A percentile compares a stretch with the other conserved stretches of the same genome.
These are phyloP conservation scores for Neurospora tetrasperma DNA, from an alignment of 495 filamentous ascomycete genomes.

Conservation along the genomic window DNA sequence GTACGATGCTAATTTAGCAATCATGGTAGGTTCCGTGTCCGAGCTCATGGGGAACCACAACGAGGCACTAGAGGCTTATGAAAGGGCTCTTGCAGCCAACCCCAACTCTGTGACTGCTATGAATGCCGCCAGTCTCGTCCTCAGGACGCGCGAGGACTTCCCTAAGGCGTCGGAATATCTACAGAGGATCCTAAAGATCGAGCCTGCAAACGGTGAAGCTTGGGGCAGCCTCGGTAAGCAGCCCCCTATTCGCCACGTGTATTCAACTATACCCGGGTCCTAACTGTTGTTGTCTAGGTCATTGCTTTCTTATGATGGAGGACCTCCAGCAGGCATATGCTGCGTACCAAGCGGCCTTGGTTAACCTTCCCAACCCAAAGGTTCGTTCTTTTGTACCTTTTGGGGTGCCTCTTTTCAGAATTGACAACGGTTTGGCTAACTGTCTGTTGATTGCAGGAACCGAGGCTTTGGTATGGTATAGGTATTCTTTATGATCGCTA, in stretches of 20 bases:
- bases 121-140: slow-evolving; percentile 85
- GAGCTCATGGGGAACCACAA: slow-evolving; percentile 85
- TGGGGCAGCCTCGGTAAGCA: slow-evolving; percentile 85
- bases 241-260: background rate
- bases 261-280: background rate
- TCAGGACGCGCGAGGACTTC: slow-evolving; percentile 86
- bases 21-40: slow-evolving; percentile 60
- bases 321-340: slow-evolving; percentile 94
- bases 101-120: slow-evolving; percentile 85
- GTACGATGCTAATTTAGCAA: slow-evolving; percentile 14
- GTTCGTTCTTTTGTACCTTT: slow-evolving; percentile 34
- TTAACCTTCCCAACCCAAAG: slow-evolving; percentile 91
- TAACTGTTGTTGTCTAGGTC: slow-evolving; percentile 41
- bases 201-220: slow-evolving; percentile 81
- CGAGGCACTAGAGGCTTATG: slow-evolving; percentile 77
- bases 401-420: background rate
- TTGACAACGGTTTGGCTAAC: background rate
- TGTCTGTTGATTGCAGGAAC: slow-evolving; percentile 56
- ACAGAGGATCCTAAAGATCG: slow-evolving; percentile 82
- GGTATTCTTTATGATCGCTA: slow-evolving; percentile 97
- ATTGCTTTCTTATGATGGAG: slow-evolving; percentile 99
- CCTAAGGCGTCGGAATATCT: slow-evolving; percentile 90
- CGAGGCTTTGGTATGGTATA: slow-evolving; percentile 98
- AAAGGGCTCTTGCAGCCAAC: slow-evolving; percentile 79
- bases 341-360: slow-evolving; percentile 93